These are phyloP conservation scores for Rosa hybrid DNA, from an alignment of 331 rosid genomes.

Conservation along the genomic window DNA sequence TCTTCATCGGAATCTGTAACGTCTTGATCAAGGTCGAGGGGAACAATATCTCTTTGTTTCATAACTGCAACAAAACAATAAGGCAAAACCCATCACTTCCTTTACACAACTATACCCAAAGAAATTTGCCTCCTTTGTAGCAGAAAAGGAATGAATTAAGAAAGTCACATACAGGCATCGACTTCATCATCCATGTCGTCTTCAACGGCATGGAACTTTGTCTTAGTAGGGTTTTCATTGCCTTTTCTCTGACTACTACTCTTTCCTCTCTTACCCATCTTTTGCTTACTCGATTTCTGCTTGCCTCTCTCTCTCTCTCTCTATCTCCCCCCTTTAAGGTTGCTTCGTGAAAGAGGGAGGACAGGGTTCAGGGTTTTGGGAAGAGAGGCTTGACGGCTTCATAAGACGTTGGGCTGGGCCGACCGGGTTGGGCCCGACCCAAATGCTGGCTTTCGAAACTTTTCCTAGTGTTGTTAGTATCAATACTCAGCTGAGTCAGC, in stretches of 20 bases:
- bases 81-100: neutral
- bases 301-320: no score
- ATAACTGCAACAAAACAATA: conserved; percentile 54
- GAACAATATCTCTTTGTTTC: conserved; percentile 74
- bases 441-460: no score
- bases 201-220: conserved; percentile 26
- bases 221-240: conserved; percentile 29
- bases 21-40: conserved; percentile 56
- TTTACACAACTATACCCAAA: neutral
- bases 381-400: no score
- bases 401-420: no score
- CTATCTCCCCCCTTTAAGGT: no score
- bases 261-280: conserved; percentile 63
- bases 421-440: no score
- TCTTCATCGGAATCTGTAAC: conserved; percentile 66
- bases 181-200: conserved; percentile 81
- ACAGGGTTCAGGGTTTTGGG: no score
- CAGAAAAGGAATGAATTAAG: neutral
- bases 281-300: neutral
- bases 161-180: conserved; percentile 58
- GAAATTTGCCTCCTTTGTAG: no score
- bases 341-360: no score
- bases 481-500: no score
- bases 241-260: conserved; percentile 35
- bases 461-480: no score